Evolutionary conservation across 2,329 filamentous ascomycete genomes (phyloP), one percentile per base, ranked within the genome.

Genomic region (Parascedosporium putredinis): DNA sequence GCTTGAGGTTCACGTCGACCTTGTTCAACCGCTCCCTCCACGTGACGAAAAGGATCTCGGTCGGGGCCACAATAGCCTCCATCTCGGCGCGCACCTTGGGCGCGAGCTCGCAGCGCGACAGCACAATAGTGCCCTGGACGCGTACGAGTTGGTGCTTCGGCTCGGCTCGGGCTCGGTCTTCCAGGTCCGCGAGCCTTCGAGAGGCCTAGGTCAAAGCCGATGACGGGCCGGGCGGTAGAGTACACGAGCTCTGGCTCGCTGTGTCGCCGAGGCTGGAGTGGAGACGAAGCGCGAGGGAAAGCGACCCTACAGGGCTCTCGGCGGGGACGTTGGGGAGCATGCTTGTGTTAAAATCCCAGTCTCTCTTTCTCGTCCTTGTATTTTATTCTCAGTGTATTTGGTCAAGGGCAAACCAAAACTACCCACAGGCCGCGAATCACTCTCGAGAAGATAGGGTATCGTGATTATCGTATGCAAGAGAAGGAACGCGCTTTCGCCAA

Each of bases 201-300:
- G 44, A 46, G 44, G 3, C 27, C 27, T n/a, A 46, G 44, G 44
- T 46, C 44, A 27, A 46, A 46, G 27, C 44, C 44, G 44, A 31
- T 31, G 27, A 33, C 27, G 8, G 44, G 44, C 10, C 44, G 44
- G 25, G 27, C 44, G 10, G 25, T 46, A 18, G 44, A 46, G 44
- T 46, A 46, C 8, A 46, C 27, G 16, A 33, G 44, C 14, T 27
- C 24, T 6, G 42, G 42, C 18, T 29, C 42, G 14, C 25, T 25
- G 9, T 14, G 14, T 1, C 38, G 38, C 3, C 38, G 38, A 20
- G 23, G 38, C 23, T 42, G 20, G 38, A 42, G 42, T 4, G 42
- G n/a, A n/a, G n/a, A n/a, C n/a, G n/a, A n/a, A n/a, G n/a, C n/a
- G n/a, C n/a, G n/a, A n/a, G n/a, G n/a, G n/a, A n/a, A n/a, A n/a